These are phyloP conservation scores for Xylaria sp. DNA, from an alignment of 2,329 filamentous ascomycete species.

Conservation along the genomic window DNA sequence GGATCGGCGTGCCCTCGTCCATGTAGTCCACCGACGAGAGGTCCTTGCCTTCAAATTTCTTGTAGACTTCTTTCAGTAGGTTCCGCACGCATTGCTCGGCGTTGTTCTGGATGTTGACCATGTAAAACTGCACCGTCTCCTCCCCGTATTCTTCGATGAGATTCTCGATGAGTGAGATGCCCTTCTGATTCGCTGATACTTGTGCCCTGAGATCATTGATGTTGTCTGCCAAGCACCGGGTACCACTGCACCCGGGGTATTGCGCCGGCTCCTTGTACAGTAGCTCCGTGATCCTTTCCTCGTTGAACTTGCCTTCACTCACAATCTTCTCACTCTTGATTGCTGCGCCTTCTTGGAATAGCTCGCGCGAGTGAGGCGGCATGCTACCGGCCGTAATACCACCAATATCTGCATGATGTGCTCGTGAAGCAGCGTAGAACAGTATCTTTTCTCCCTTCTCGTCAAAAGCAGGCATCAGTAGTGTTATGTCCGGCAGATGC, in stretches of 20 bases:
- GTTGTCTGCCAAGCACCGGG: constrained; percentile 78
- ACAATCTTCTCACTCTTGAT: constrained; percentile 74
- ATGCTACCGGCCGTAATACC: constrained; percentile 80
- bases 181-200: constrained; percentile 81
- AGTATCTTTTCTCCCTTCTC: constrained; percentile 73
- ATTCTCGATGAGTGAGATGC: constrained; percentile 76
- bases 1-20: constrained; percentile 81
- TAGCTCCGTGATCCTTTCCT: constrained; percentile 75
- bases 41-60: constrained; percentile 73
- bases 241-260: constrained; percentile 77
- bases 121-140: constrained; percentile 80
- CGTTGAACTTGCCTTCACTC: constrained; percentile 78
- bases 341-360: constrained; percentile 67
- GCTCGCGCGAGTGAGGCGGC: constrained; percentile 73
- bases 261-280: constrained; percentile 76
- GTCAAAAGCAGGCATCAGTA: constrained; percentile 82
- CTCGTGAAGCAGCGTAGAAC: constrained; percentile 83
- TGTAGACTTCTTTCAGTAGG: constrained; percentile 74
- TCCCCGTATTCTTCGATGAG: constrained; percentile 80
- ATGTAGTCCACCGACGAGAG: constrained; percentile 78
- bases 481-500: constrained; percentile 84
- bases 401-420: constrained; percentile 85
- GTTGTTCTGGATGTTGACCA: constrained; percentile 79
- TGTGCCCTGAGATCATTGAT: constrained; percentile 84
- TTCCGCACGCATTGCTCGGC: constrained; percentile 76